phyloP scores from a whole-genome alignment of 305 asterid genomes.

The Solanum hybrid region DNA sequence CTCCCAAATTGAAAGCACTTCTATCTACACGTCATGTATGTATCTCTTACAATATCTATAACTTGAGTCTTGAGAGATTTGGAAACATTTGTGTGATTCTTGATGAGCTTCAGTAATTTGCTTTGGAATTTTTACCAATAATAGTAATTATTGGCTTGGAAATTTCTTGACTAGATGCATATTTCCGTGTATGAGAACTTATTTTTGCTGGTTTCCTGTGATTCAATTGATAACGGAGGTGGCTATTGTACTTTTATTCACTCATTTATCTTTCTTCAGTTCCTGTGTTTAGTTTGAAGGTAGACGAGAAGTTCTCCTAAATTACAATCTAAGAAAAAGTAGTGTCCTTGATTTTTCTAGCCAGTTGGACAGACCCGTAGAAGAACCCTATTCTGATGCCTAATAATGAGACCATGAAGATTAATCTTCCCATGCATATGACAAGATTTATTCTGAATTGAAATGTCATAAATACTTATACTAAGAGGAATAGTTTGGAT shows the following conservation, averaged over 20 bases:
- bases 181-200: background rate
- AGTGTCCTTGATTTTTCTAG: background rate
- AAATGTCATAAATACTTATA: background rate
- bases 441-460: background rate
- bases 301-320: background rate
- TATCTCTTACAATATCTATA: background rate
- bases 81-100: background rate
- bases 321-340: background rate
- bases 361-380: background rate
- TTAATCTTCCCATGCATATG: background rate
- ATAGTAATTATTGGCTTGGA: background rate
- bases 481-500: background rate
- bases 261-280: background rate
- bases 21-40: constrained; percentile 38
- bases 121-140: background rate
- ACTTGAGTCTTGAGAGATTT: background rate
- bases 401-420: background rate
- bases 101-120: background rate
- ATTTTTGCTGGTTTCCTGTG: background rate
- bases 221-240: background rate
- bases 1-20: constrained; percentile 45
- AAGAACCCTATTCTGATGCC: background rate
- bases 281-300: background rate
- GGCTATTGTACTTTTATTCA: background rate
- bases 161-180: background rate